These are phyloP conservation scores for Calycina herbarum DNA, from an alignment of 2,329 filamentous ascomycete species.

Conservation along the genomic window DNA sequence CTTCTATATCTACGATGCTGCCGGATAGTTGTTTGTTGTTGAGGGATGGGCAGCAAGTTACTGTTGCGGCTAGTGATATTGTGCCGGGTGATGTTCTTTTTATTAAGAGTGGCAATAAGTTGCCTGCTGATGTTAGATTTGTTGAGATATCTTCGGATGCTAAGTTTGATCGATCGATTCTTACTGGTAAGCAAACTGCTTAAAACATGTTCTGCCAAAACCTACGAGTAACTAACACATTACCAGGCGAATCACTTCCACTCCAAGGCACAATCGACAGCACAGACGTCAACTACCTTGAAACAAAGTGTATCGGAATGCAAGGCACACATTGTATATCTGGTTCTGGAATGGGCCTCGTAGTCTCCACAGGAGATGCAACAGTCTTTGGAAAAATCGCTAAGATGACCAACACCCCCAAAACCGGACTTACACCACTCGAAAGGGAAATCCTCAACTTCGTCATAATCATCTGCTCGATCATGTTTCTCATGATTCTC, in stretches of 20 bases:
- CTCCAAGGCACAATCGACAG: conserved; percentile 63
- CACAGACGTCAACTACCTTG: conserved; percentile 72
- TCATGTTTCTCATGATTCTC: conserved; percentile 66
- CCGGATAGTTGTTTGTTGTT: conserved; percentile 68
- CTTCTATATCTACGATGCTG: conserved; percentile 78
- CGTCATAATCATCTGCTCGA: conserved; percentile 65
- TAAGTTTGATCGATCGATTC: conserved; percentile 71
- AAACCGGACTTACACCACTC: conserved; percentile 65
- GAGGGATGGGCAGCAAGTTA: conserved; percentile 55
- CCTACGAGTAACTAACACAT: conserved; percentile 4
- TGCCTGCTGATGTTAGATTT: conserved; percentile 73
- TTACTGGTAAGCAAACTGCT: conserved; percentile 54
- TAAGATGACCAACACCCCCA: conserved; percentile 68
- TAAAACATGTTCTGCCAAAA: background rate
- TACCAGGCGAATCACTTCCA: conserved; percentile 62
- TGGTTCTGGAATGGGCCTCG: conserved; percentile 64
- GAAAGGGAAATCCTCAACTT: conserved; percentile 74
- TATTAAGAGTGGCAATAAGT: conserved; percentile 70
- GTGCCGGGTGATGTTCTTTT: conserved; percentile 71
- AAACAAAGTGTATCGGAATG: conserved; percentile 73
- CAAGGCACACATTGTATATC: conserved; percentile 79
- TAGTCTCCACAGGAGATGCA: conserved; percentile 69
- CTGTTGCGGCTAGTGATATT: conserved; percentile 56
- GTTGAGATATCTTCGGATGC: conserved; percentile 67
- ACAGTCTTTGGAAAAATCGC: conserved; percentile 78